phyloP scores from a whole-genome alignment of 192 early-diverging fungal genomes.

The Coemansia sp. region DNA sequence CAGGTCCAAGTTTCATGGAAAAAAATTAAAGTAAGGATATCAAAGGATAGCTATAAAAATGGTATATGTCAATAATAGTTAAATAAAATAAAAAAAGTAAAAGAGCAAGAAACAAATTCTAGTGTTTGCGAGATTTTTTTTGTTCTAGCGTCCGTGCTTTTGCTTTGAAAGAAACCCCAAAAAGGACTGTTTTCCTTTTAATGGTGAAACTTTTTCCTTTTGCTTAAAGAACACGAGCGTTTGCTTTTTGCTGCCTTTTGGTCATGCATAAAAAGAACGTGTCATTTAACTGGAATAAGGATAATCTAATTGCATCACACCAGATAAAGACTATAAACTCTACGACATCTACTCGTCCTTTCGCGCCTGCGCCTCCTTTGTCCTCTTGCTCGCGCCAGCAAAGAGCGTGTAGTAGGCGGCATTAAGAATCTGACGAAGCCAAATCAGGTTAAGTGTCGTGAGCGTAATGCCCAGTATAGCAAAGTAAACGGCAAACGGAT shows the following conservation, averaged over 20 bases:
- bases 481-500: conserved; percentile 46
- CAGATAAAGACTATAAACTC: neutral
- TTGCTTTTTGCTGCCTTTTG: neutral
- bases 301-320: neutral
- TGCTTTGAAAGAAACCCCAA: neutral
- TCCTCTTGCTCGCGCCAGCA: neutral
- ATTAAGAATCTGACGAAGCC: conserved; percentile 42
- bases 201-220: neutral
- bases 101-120: neutral
- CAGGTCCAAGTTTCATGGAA: neutral
- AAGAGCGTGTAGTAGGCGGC: conserved; percentile 40
- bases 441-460: conserved; percentile 40
- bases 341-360: neutral
- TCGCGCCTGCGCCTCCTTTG: neutral
- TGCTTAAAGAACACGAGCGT: neutral
- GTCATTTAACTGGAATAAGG: neutral
- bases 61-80: neutral
- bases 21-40: neutral
- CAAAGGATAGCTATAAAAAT: neutral
- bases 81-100: neutral
- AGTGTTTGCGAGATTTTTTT: neutral
- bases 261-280: neutral
- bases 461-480: conserved; percentile 36
- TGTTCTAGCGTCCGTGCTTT: neutral
- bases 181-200: neutral